Percentiles rank a stretch among this genome's conserved stretches.
phyloP scores from a whole-genome alignment of 768 basidiomycete genomes.

The Macrolepiota fuliginosa region DNA sequence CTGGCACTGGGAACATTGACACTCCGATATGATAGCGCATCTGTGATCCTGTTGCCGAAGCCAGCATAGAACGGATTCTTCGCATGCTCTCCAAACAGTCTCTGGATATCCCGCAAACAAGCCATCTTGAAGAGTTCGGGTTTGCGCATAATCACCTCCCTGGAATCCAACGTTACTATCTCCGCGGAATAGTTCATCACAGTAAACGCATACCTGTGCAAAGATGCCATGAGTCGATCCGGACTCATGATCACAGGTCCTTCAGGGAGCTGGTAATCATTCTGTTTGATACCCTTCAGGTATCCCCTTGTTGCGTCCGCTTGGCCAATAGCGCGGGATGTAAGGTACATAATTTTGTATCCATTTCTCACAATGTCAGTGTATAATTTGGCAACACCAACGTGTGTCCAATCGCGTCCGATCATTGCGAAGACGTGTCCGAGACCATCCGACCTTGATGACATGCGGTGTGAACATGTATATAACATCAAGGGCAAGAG shows the following conservation, averaged over 20 bases:
- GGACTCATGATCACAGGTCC: constrained; percentile 99
- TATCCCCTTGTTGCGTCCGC: constrained; percentile 97
- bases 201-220: constrained; percentile 71
- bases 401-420: constrained; percentile 97
- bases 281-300: constrained; percentile 91
- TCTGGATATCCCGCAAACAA: constrained; percentile 90
- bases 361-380: constrained; percentile 95
- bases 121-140: constrained; percentile 99
- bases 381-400: constrained; percentile 95
- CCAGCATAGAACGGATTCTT: constrained; percentile 92
- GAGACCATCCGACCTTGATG: constrained; percentile 84
- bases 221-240: constrained; percentile 88
- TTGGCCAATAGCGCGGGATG: constrained; percentile 95
- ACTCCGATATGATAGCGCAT: constrained; percentile 95
- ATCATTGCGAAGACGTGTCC: constrained; percentile 98
- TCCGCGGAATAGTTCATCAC: not conserved
- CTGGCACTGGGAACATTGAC: constrained; percentile 92
- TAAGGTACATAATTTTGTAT: constrained; percentile 97
- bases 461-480: not conserved
- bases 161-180: constrained; percentile 26
- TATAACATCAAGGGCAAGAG: not conserved
- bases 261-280: constrained; percentile 94
- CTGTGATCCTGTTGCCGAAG: constrained; percentile 97
- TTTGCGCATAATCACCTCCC: constrained; percentile 98
- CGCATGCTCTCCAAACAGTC: constrained; percentile 74